Conservation (phyloP, 768 basidiomycete species). For the Russula brevipes region DNA sequence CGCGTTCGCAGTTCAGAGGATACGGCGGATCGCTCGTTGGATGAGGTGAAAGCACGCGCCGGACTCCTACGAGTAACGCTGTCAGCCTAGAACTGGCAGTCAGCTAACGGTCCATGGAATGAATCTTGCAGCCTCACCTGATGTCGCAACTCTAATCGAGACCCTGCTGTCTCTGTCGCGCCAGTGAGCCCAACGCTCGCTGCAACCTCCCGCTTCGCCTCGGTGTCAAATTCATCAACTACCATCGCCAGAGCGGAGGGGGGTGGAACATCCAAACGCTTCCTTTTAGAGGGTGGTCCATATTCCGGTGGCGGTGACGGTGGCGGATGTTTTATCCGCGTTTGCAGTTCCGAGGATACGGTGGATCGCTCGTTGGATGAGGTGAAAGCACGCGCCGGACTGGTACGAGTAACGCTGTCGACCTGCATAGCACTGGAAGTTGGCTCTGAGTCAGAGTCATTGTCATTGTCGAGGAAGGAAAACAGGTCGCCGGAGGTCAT, state of each 20-base stretch:
- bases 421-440: slow-evolving; percentile 24
- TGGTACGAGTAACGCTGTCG: neutral
- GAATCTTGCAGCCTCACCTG: slow-evolving; percentile 47
- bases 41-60: slow-evolving; percentile 25
- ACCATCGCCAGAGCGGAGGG: slow-evolving; percentile 72
- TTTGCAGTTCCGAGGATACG: slow-evolving; percentile 26
- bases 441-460: slow-evolving; percentile 31
- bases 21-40: slow-evolving; percentile 45
- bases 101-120: slow-evolving; percentile 1
- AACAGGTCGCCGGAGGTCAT: slow-evolving; percentile 50
- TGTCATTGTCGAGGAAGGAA: slow-evolving; percentile 52
- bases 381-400: slow-evolving; percentile 28
- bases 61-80: slow-evolving; percentile 12
- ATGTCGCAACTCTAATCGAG: slow-evolving; percentile 72
- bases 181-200: slow-evolving; percentile 85
- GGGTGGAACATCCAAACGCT: slow-evolving; percentile 39
- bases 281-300: slow-evolving; percentile 49
- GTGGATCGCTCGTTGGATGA: slow-evolving; percentile 44
- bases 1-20: slow-evolving; percentile 24
- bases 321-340: slow-evolving; percentile 3
- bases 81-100: slow-evolving; percentile 45
- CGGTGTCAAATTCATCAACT: slow-evolving; percentile 86
- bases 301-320: slow-evolving; percentile 32
- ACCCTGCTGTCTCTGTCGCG: slow-evolving; percentile 51
- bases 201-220: slow-evolving; percentile 87